These are phyloP conservation scores for Colletotrichum spinosum DNA, from an alignment of 2,329 filamentous ascomycete species.

Conservation along the genomic window DNA sequence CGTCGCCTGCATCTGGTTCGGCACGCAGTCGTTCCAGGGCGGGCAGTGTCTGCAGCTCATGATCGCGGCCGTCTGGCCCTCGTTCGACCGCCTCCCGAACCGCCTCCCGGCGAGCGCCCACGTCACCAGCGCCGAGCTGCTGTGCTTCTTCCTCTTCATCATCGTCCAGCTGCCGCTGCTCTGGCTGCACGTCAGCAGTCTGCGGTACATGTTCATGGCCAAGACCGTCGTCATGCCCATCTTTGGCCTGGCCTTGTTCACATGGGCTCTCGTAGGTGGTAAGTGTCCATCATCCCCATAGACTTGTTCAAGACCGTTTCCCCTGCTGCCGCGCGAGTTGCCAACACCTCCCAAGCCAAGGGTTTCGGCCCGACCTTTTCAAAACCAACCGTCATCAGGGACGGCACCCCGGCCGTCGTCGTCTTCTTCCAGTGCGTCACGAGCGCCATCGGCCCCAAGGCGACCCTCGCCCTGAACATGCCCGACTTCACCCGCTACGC, in stretches of 20 bases:
- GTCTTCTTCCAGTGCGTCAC: constrained; percentile 41
- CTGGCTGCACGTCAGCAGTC: constrained; percentile 34
- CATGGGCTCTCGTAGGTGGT: constrained; percentile 38
- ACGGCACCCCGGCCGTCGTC: constrained; percentile 38
- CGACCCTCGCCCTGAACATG: constrained; percentile 39
- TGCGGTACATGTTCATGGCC: constrained; percentile 40
- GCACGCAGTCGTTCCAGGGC: too few relatives aligned
- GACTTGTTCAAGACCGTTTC: too few relatives aligned
- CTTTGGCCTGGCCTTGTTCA: constrained; percentile 39
- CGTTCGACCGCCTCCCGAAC: too few relatives aligned
- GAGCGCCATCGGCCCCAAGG: constrained; percentile 39
- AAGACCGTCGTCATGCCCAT: constrained; percentile 40
- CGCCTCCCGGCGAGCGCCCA: constrained; percentile 45
- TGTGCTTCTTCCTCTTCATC: constrained; percentile 44
- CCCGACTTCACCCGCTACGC: constrained; percentile 40
- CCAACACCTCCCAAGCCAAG: constrained; percentile 18
- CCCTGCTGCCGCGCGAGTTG: too few relatives aligned
- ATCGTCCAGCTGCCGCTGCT: constrained; percentile 43
- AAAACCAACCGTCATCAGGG: constrained; percentile 32
- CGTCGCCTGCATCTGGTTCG: too few relatives aligned
- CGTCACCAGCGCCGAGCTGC: constrained; percentile 40
- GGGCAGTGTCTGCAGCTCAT: too few relatives aligned
- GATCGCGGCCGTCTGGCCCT: too few relatives aligned
- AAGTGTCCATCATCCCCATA: not conserved
- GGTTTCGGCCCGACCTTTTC: constrained; percentile 40